Percentiles rank a stretch among this genome's conserved stretches.
These are phyloP conservation scores for Glaciozyma martinii DNA, from an alignment of 768 basidiomycete genomes.

Conservation along the genomic window DNA sequence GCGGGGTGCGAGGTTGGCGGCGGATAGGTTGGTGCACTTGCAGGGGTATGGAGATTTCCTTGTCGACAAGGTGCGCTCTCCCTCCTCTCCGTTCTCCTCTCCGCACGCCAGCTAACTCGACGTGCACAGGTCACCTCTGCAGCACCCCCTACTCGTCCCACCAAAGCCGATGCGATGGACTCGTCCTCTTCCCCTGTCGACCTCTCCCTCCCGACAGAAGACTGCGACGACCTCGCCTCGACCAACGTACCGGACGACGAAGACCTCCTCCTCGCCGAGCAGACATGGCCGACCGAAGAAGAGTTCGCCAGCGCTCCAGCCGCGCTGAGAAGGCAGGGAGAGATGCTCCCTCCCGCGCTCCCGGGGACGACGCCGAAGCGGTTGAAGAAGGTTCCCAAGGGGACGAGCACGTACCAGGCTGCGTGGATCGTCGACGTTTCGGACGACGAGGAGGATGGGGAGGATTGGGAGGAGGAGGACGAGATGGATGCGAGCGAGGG, in stretches of 20 bases:
- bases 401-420: conserved; percentile 93
- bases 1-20: conserved; percentile 66
- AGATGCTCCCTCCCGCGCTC: conserved; percentile 32
- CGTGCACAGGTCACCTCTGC: conserved; percentile 29
- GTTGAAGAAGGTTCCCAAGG: conserved; percentile 80
- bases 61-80: conserved; percentile 57
- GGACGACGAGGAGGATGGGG: conserved; percentile 49
- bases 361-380: conserved; percentile 66
- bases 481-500: conserved; percentile 35
- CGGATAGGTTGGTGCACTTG: conserved; percentile 76
- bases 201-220: conserved; percentile 52
- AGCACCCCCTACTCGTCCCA: conserved; percentile 34
- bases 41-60: conserved; percentile 83
- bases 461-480: conserved; percentile 42
- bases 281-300: conserved; percentile 98
- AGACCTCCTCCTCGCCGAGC: conserved; percentile 84
- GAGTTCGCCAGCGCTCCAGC: conserved; percentile 54
- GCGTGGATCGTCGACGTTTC: conserved; percentile 86
- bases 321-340: conserved; percentile 43
- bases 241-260: conserved; percentile 57
- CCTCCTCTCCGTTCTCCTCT: too few relatives aligned
- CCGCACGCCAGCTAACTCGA: too few relatives aligned
- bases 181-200: conserved; percentile 9
- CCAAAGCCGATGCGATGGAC: conserved; percentile 40
- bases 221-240: conserved; percentile 77